These are phyloP conservation scores for Terfezia claveryi DNA, from an alignment of 495 filamentous ascomycete species.

Conservation along the genomic window DNA sequence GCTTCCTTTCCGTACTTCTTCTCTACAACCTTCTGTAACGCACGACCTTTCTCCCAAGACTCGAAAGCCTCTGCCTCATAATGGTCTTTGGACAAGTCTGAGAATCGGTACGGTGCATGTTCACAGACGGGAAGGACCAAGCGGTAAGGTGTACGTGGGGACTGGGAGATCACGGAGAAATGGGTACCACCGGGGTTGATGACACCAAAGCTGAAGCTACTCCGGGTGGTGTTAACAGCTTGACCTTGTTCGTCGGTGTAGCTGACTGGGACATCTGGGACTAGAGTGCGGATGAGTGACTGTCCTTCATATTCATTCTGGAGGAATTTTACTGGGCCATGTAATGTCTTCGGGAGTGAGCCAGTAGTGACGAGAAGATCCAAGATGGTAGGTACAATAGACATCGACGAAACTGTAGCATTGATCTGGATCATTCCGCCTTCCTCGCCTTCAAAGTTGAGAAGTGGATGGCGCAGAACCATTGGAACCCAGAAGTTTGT, in stretches of 20 bases:
- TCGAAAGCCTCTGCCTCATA: constrained; percentile 20
- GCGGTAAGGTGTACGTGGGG: constrained; percentile 22
- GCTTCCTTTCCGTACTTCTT: constrained; percentile 20
- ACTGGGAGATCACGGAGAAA: constrained; percentile 20
- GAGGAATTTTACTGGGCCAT: constrained; percentile 16
- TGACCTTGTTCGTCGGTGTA: too few relatives aligned
- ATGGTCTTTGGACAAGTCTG: constrained; percentile 20
- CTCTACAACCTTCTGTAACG: constrained; percentile 9
- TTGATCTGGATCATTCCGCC: constrained; percentile 20
- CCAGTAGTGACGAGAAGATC: constrained; percentile 28
- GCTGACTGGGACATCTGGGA: too few relatives aligned
- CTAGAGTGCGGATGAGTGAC: constrained; percentile 21
- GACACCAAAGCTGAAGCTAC: constrained; percentile 26
- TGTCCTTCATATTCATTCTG: constrained; percentile 28
- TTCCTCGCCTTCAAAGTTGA: constrained; percentile 12
- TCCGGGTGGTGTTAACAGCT: constrained; percentile 20
- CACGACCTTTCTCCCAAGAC: constrained; percentile 16
- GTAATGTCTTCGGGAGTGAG: constrained; percentile 21
- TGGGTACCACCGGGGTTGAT: constrained; percentile 27
- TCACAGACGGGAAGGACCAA: constrained; percentile 24
- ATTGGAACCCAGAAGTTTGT: constrained; percentile 30
- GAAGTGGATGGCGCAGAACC: constrained; percentile 27
- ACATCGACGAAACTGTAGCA: constrained; percentile 24
- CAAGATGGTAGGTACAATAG: constrained; percentile 30
- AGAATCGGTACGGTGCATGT: constrained; percentile 23